A percentile compares a stretch with the other conserved stretches of the same genome.
These are phyloP conservation scores for Termitomyces eurrhizus DNA, from an alignment of 768 basidiomycete genomes.

Conservation along the genomic window DNA sequence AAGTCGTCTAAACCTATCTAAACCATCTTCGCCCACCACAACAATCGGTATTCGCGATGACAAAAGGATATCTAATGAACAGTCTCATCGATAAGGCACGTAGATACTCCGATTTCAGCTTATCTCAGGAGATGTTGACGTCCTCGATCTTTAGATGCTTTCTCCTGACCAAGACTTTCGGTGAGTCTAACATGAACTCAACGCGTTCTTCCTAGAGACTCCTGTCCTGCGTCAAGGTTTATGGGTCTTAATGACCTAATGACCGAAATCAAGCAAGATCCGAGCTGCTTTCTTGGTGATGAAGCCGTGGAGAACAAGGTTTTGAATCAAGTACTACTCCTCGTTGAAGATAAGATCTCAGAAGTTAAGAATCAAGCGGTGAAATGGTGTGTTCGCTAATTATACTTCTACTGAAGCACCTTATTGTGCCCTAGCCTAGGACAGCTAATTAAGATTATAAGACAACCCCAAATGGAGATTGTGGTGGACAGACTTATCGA, in stretches of 20 bases:
- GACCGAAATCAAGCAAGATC: constrained; percentile 82
- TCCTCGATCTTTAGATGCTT: constrained; percentile 59
- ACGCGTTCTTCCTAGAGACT: constrained; percentile 23
- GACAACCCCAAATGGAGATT: constrained; percentile 74
- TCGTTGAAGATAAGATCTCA: constrained; percentile 93
- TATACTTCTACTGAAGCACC: neutral
- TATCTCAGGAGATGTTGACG: constrained; percentile 8
- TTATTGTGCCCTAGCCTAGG: constrained; percentile 57
- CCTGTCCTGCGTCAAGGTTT: constrained; percentile 50
- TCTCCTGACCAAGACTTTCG: constrained; percentile 89
- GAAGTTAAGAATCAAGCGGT: constrained; percentile 99
- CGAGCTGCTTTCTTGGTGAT: constrained; percentile 73
- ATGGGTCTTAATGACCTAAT: constrained; percentile 97
- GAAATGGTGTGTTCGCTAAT: constrained; percentile 62
- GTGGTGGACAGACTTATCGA: constrained; percentile 89
- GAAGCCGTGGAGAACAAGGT: constrained; percentile 84
- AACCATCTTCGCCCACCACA: neutral
- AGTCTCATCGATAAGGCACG: constrained; percentile 77
- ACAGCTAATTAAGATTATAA: constrained; percentile 85
- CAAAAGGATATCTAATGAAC: constrained; percentile 82
- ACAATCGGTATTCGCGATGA: constrained; percentile 42
- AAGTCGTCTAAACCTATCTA: neutral
- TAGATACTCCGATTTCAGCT: neutral
- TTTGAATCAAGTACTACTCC: constrained; percentile 74
- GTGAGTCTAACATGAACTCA: constrained; percentile 35